phyloP scores from a whole-genome alignment of 1,284 basidiomycete species.

The Fomitiporia mediterranea region DNA sequence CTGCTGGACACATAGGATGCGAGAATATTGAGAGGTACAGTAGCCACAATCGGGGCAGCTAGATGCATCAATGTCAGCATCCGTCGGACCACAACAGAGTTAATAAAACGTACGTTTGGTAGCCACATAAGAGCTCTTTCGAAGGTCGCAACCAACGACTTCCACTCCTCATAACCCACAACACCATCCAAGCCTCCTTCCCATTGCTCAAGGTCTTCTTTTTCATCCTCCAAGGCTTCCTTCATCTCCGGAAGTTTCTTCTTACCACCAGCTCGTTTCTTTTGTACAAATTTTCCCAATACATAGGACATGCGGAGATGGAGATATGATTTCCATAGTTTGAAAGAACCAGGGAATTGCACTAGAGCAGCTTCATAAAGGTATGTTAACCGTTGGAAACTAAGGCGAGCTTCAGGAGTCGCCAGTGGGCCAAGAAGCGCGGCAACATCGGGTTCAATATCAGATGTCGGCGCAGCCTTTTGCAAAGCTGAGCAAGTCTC shows the following conservation, averaged over 20 bases:
- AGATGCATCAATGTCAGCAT: slow-evolving; percentile 11
- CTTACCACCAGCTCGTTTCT: slow-evolving; percentile 76
- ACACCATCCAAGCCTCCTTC: slow-evolving; percentile 81
- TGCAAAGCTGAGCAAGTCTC: slow-evolving; percentile 57
- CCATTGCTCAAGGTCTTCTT: slow-evolving; percentile 76
- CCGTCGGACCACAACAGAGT: slow-evolving; percentile 19
- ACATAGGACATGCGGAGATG: slow-evolving; percentile 82
- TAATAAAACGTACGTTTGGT: slow-evolving; percentile 61
- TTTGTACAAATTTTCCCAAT: slow-evolving; percentile 66
- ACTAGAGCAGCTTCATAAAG: slow-evolving; percentile 90
- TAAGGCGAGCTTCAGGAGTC: slow-evolving; percentile 64
- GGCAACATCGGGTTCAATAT: slow-evolving; percentile 44
- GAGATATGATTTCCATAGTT: slow-evolving; percentile 94
- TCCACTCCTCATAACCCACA: slow-evolving; percentile 96
- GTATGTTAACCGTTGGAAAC: slow-evolving; percentile 81
- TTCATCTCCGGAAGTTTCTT: slow-evolving; percentile 88
- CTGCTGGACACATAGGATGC: slow-evolving; percentile 86
- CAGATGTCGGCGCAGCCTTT: slow-evolving; percentile 48
- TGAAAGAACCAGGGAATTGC: slow-evolving; percentile 88
- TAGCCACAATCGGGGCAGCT: slow-evolving; percentile 94
- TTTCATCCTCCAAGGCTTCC: slow-evolving; percentile 82
- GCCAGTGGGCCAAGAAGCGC: slow-evolving; percentile 70
- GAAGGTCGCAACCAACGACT: slow-evolving; percentile 78
- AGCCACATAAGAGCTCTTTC: slow-evolving; percentile 95
- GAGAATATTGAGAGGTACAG: slow-evolving; percentile 88